phyloP scores from a whole-genome alignment of 768 basidiomycete genomes.

The Termitomyces sp. region DNA sequence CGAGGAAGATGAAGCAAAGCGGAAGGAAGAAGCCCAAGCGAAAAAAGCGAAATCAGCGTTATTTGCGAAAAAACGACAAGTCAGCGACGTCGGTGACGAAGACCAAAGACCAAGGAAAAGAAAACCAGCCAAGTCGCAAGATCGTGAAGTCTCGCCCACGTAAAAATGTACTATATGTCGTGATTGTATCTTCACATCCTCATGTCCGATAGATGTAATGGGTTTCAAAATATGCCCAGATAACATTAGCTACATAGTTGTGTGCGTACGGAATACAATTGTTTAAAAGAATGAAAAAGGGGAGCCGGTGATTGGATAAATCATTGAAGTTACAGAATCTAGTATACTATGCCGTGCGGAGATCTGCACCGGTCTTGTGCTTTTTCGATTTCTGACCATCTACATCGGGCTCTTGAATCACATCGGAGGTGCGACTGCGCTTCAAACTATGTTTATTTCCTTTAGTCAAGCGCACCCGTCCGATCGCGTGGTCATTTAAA shows the following conservation, averaged over 20 bases:
- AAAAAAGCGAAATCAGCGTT: background rate
- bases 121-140: slow-evolving; percentile 6
- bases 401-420: slow-evolving; percentile 20
- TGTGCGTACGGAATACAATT: background rate
- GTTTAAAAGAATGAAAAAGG: background rate
- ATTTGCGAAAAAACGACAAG: slow-evolving; percentile 19
- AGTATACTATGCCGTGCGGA: background rate
- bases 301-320: background rate
- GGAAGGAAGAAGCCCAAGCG: slow-evolving; percentile 2
- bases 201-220: background rate
- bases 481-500: background rate
- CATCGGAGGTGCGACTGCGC: slow-evolving; percentile 31
- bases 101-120: slow-evolving; percentile 36
- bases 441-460: slow-evolving; percentile 32
- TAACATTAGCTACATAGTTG: background rate
- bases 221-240: background rate
- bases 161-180: no score
- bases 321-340: background rate
- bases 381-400: slow-evolving; percentile 33
- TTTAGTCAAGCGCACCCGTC: slow-evolving; percentile 8
- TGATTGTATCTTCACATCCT: no score
- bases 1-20: slow-evolving; percentile 19
- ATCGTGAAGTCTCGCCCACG: no score
- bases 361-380: slow-evolving; percentile 22
- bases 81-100: slow-evolving; percentile 15